Percentiles rank a stretch among this genome's conserved stretches.
Conservation (phyloP, 208 protist genomes). For the Acanthamoeba culbertsoni region DNA sequence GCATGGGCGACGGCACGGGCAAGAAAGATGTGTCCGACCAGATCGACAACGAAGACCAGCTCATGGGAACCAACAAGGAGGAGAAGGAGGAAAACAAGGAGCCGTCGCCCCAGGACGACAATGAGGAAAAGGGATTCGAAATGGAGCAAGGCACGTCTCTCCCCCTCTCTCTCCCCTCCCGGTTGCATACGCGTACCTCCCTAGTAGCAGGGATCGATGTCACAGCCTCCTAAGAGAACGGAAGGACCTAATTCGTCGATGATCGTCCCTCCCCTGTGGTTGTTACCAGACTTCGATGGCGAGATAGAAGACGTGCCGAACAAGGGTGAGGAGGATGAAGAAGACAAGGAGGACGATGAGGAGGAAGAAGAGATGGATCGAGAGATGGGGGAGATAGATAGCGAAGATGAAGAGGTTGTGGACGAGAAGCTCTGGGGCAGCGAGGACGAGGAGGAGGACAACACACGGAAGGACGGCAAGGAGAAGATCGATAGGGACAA, state of each 20-base stretch:
- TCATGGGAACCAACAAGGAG: constrained; percentile 61
- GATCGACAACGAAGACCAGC: constrained; percentile 93
- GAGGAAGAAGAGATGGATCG: constrained; percentile 79
- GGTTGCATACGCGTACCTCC: background rate
- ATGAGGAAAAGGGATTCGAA: constrained; percentile 33
- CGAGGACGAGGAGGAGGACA: constrained; percentile 81
- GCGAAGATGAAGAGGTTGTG: constrained; percentile 80
- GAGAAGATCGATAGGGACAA: constrained; percentile 84
- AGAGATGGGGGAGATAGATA: constrained; percentile 81
- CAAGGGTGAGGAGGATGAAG: constrained; percentile 77
- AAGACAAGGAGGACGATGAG: constrained; percentile 79
- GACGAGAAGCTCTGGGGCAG: constrained; percentile 86
- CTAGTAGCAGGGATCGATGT: background rate
- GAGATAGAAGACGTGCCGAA: constrained; percentile 80
- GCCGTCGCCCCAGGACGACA: constrained; percentile 6
- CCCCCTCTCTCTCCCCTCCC: background rate
- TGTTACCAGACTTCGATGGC: constrained; percentile 85
- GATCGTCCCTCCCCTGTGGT: background rate
- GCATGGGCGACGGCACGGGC: constrained; percentile 98
- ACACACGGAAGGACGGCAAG: constrained; percentile 78
- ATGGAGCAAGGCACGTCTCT: constrained; percentile 46
- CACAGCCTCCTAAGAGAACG: background rate
- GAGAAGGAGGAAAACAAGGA: constrained; percentile 56
- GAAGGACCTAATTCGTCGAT: too few species aligned
- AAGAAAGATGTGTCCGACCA: constrained; percentile 97